Evolutionary conservation across 2,329 filamentous ascomycete species (phyloP).

Genomic region (Shiraia sp.): DNA sequence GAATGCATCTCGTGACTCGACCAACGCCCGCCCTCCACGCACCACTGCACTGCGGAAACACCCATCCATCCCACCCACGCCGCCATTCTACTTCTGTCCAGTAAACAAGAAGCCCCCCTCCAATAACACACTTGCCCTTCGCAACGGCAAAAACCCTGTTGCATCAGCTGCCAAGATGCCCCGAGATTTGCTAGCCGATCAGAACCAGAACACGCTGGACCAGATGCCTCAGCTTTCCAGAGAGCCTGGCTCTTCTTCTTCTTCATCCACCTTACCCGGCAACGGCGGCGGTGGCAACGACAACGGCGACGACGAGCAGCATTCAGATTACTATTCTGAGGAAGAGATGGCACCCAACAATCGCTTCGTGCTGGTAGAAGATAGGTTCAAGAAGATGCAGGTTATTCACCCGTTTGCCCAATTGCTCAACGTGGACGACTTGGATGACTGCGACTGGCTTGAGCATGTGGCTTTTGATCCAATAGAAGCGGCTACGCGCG

Average conservation of each 20-base stretch:
- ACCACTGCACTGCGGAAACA: no score
- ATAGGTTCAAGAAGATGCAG: conserved; percentile 49
- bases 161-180: conserved; percentile 44
- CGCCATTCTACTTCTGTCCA: conserved; percentile 1
- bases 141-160: no score
- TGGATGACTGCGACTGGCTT: conserved; percentile 64
- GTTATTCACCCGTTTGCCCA: conserved; percentile 74
- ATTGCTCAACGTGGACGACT: conserved; percentile 68
- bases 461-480: conserved; percentile 64
- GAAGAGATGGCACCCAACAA: conserved; percentile 28
- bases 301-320: no score
- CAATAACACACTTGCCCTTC: no score
- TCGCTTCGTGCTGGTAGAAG: conserved; percentile 26
- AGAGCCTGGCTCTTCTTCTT: no score
- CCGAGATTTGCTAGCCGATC: conserved; percentile 47
- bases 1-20: no score
- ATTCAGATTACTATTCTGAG: no score
- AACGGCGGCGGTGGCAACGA: no score
- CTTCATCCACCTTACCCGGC: conserved; percentile 18
- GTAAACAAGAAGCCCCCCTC: no score
- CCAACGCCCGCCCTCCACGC: not conserved
- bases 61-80: conserved; percentile 2
- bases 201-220: conserved; percentile 36
- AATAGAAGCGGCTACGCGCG: conserved; percentile 59
- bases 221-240: conserved; percentile 45